Conservation (phyloP, 805 yeast genomes). For the Kockiozyma suomiensis region DNA sequence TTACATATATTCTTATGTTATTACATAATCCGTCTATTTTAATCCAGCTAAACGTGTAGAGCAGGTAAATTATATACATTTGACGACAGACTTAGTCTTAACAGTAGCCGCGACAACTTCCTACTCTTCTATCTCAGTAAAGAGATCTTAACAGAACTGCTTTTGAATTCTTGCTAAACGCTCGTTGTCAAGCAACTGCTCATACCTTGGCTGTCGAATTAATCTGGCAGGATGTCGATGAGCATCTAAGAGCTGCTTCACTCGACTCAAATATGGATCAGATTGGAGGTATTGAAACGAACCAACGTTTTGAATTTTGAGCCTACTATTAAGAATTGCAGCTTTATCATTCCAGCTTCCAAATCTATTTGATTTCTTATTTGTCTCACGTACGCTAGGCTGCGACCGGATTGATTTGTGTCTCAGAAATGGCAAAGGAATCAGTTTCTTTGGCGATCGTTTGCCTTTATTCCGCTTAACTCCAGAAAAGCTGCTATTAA, state of each 20-base stretch:
- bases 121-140: too few relatives aligned
- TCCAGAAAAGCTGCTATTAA: background rate
- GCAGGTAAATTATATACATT: too few relatives aligned
- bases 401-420: background rate
- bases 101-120: too few relatives aligned
- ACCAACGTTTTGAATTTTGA: background rate
- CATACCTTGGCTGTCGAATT: slow-evolving; percentile 14
- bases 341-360: background rate
- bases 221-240: slow-evolving; percentile 2
- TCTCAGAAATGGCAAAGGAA: background rate
- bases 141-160: background rate
- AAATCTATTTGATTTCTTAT: slow-evolving; percentile 1
- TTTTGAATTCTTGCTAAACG: background rate
- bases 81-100: too few relatives aligned
- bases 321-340: background rate
- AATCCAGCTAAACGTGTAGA: too few relatives aligned
- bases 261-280: slow-evolving; percentile 18
- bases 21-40: too few relatives aligned
- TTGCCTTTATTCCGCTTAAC: background rate
- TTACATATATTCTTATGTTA: too few relatives aligned
- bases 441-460: background rate
- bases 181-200: slow-evolving; percentile 6
- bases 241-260: slow-evolving; percentile 20
- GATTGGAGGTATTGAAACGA: background rate
- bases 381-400: background rate